Evolutionary conservation across 306 rosid genomes (phyloP), one percentile per base, ranked within the genome.

Genomic region (Oxytropis ochrocephala): DNA sequence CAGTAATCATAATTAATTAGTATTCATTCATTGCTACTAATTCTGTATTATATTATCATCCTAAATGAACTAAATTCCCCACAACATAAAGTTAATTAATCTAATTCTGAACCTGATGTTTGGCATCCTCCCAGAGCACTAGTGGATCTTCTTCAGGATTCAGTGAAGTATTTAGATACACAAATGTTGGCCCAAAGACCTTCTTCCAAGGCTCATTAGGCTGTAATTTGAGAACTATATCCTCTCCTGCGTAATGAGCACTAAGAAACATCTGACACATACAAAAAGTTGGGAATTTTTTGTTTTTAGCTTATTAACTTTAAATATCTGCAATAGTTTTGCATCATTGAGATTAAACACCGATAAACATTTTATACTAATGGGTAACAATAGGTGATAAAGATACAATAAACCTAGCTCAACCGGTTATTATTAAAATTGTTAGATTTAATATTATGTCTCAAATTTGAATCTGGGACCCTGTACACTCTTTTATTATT

Each of bases 241-340:
- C 98, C 85, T 67, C 92, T 75, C 97, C 98, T 3, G 96, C 84
- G 47, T 94, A 94, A 62, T 94, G 98, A 21, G 90, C 83, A 74
- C 98, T 94, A 16, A 86, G 96, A 80, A 94, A 90, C 76, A 94
- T 82, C 98, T 94, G 81, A 55, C 14, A 77, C 57, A 73, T 16
- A 21, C 13, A 8, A 19, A 57, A 14, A 35, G 12, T 19, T 19
- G 0, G 5, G n/a, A 52, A 1, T 1, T 14, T 21, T 33, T 35
- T 68, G 18, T 6, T 52, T 52, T 69, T 19, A 61, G 62, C 6
- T 60, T 7, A 60, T 56, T 60, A 27, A 69, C 49, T 36, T 8
- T 9, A 32, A 63, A 63, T 46, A 27, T 18, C 13, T 51, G 2
- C 19, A 39, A 52, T 5, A 32, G 14, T 27, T 44, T 29, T 77